Percentiles rank a stretch among this genome's conserved stretches.
phyloP scores from a whole-genome alignment of 2,329 filamentous ascomycete genomes.

The Fusarium penzigii region DNA sequence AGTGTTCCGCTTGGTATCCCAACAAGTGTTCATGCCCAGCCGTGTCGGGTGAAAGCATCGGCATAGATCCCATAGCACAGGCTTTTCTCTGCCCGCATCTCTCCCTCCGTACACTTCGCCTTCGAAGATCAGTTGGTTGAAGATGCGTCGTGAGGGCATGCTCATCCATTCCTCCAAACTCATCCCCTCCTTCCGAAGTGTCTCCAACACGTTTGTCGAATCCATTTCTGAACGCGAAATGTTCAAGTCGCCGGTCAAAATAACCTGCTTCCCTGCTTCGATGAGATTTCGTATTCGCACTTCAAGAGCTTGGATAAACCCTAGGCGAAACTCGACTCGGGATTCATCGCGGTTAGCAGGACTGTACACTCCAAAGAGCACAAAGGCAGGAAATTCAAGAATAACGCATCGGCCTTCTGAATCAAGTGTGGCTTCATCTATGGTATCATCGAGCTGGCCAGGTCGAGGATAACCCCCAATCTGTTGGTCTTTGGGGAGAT shows the following conservation, averaged over 20 bases:
- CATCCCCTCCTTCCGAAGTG: conserved; percentile 68
- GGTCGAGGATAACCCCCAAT: conserved; percentile 86
- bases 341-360: conserved; percentile 86
- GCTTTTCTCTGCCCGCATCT: conserved; percentile 68
- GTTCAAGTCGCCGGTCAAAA: conserved; percentile 88
- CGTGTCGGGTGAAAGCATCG: conserved; percentile 78
- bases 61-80: conserved; percentile 82
- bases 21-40: conserved; percentile 93
- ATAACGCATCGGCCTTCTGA: conserved; percentile 90
- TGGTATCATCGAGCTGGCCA: conserved; percentile 61
- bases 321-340: conserved; percentile 78
- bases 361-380: conserved; percentile 89
- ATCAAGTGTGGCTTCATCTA: conserved; percentile 76
- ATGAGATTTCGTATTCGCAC: conserved; percentile 81
- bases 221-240: conserved; percentile 71
- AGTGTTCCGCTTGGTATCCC: conserved; percentile 94
- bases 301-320: conserved; percentile 80
- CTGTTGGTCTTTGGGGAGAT: conserved; percentile 70
- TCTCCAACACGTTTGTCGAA: conserved; percentile 71
- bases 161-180: conserved; percentile 73
- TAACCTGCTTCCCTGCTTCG: conserved; percentile 77
- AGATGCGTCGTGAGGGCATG: conserved; percentile 70
- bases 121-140: conserved; percentile 81
- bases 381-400: conserved; percentile 92
- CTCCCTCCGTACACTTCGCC: conserved; percentile 67